A percentile compares a stretch with the other conserved stretches of the same genome.
Evolutionary conservation across 768 basidiomycete genomes (phyloP).

Genomic region (Gyrodon lividus): DNA sequence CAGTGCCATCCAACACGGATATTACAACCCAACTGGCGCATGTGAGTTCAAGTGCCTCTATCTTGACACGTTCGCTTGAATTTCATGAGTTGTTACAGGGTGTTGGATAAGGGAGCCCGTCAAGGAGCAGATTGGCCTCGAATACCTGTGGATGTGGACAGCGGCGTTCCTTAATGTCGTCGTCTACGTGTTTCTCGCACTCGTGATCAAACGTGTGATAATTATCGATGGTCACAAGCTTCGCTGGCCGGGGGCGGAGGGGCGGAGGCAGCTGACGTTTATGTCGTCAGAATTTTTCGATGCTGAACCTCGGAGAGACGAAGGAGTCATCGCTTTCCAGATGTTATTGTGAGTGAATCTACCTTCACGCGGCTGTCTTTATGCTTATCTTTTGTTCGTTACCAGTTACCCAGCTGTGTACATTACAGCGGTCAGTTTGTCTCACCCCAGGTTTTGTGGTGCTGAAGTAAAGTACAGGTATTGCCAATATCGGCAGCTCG

Average conservation of each 20-base stretch:
- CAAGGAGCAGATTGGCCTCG: slow-evolving; percentile 42
- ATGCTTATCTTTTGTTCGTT: slow-evolving; percentile 3
- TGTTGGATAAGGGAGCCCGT: slow-evolving; percentile 47
- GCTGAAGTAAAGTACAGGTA: slow-evolving; percentile 16
- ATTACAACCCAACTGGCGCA: slow-evolving; percentile 44
- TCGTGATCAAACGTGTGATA: slow-evolving; percentile 41
- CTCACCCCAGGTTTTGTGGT: background rate
- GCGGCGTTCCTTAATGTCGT: slow-evolving; percentile 41
- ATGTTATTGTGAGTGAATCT: slow-evolving; percentile 46
- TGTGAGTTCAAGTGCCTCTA: slow-evolving; percentile 28
- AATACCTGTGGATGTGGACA: slow-evolving; percentile 55
- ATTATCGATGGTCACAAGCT: slow-evolving; percentile 32
- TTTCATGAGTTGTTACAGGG: slow-evolving; percentile 34
- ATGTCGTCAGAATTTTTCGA: background rate
- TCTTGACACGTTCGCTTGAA: background rate
- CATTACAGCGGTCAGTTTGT: slow-evolving; percentile 31
- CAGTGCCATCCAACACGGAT: slow-evolving; percentile 30
- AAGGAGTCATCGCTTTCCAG: slow-evolving; percentile 37
- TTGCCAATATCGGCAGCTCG: slow-evolving; percentile 43
- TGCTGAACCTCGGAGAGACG: slow-evolving; percentile 1
- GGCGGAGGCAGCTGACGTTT: slow-evolving; percentile 10
- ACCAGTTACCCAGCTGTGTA: slow-evolving; percentile 48
- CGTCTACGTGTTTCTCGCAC: slow-evolving; percentile 45
- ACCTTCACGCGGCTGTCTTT: background rate
- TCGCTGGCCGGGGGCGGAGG: slow-evolving; percentile 11